Percentiles rank a stretch among this genome's conserved stretches.
Evolutionary conservation across 306 rosid genomes (phyloP).

Genomic region (Begonia loranthoides): DNA sequence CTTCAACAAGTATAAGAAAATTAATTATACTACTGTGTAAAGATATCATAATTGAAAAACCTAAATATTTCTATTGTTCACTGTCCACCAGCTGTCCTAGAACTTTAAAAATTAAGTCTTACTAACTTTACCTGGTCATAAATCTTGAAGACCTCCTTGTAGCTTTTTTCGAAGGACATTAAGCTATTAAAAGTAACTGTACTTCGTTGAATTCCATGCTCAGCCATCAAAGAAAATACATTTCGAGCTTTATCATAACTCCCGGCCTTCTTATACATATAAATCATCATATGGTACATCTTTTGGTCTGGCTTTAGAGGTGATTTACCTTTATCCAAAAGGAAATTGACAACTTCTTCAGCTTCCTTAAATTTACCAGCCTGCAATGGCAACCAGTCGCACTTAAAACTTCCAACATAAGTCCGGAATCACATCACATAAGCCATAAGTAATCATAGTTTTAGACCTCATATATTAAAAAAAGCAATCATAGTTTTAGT

Average conservation of each 20-base stretch:
- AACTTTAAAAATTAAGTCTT: not conserved
- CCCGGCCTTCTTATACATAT: constrained; percentile 81
- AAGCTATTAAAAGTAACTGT: constrained; percentile 82
- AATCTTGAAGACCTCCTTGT: constrained; percentile 82
- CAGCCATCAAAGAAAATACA: constrained; percentile 63
- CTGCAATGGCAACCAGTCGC: constrained; percentile 27
- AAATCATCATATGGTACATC: constrained; percentile 95
- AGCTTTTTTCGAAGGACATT: constrained; percentile 80
- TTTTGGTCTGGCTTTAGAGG: constrained; percentile 79
- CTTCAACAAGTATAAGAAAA: no score
- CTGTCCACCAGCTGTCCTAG: not conserved
- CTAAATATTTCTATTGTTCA: no score
- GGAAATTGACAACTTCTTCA: constrained; percentile 60
- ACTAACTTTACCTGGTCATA: constrained; percentile 66
- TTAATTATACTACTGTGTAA: no score
- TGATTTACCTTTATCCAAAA: constrained; percentile 48
- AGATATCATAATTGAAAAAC: no score
- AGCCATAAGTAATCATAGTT: not conserved
- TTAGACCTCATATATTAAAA: no score
- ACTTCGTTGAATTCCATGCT: constrained; percentile 55
- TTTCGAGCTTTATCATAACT: constrained; percentile 79
- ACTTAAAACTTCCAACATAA: constrained; percentile 13
- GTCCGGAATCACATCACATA: not conserved
- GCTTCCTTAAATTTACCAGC: constrained; percentile 73
- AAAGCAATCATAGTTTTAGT: no score